Conservation (phyloP, 2,329 filamentous ascomycete species). For the Chaetomium sp. region DNA sequence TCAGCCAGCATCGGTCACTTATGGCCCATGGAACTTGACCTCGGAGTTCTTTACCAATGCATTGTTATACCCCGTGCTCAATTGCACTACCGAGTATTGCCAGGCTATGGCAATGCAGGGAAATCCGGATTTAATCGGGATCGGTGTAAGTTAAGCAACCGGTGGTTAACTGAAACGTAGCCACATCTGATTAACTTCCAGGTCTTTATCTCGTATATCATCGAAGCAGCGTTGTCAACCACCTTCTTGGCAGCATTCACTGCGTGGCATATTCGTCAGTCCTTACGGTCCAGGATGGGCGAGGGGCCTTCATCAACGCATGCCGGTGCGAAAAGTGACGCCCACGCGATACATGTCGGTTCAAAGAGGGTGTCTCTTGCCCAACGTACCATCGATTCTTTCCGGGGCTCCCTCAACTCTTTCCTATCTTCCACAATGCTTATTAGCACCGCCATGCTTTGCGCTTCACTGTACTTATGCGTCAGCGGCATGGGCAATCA, state of each 20-base stretch:
- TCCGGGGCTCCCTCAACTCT: not conserved
- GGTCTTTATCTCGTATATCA: not conserved
- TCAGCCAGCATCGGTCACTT: not conserved
- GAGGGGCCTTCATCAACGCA: not conserved
- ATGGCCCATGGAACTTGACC: not conserved
- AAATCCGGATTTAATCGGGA: not conserved
- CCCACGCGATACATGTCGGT: not conserved
- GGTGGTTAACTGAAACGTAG: not conserved
- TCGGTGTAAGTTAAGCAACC: not conserved
- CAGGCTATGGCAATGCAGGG: not conserved
- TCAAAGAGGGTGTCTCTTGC: not conserved
- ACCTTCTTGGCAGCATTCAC: not conserved
- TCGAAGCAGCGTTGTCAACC: not conserved
- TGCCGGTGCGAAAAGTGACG: not conserved
- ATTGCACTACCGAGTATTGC: not conserved
- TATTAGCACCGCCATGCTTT: not conserved
- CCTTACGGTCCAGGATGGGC: not conserved
- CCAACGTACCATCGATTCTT: not conserved
- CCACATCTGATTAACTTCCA: not conserved
- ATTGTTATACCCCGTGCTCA: not conserved
- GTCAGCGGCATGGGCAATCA: not conserved
- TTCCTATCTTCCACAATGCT: not conserved
- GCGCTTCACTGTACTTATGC: not conserved
- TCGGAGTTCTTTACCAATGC: not conserved
- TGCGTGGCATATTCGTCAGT: not conserved